Conservation (phyloP, 306 rosid genomes). For the Vigna reflexopilosa region DNA sequence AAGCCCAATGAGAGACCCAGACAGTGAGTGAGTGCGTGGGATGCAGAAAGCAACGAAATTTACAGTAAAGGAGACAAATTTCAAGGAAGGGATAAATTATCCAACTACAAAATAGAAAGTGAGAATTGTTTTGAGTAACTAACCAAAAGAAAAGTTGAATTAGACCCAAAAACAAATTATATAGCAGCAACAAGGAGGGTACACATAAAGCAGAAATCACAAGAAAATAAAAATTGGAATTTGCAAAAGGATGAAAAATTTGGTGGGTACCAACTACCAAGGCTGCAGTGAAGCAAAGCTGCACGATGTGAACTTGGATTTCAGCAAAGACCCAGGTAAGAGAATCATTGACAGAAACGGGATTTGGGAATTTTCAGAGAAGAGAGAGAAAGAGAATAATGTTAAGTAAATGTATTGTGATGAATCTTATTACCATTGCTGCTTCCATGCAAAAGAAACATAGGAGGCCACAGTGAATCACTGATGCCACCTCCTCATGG, state of each 20-base stretch:
- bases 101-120: slow-evolving; percentile 28
- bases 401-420: background rate
- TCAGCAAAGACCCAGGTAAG: slow-evolving; percentile 51
- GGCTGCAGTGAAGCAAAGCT: slow-evolving; percentile 40
- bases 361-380: slow-evolving; percentile 35
- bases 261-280: slow-evolving; percentile 47
- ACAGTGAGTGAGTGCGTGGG: slow-evolving; percentile 12
- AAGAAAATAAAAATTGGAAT: slow-evolving; percentile 14
- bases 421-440: slow-evolving; percentile 43
- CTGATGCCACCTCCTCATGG: slow-evolving; percentile 47
- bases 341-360: slow-evolving; percentile 48
- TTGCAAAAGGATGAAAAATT: slow-evolving; percentile 36
- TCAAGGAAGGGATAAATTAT: slow-evolving; percentile 34
- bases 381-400: background rate
- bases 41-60: slow-evolving; percentile 39
- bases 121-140: background rate
- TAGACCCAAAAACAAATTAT: slow-evolving; percentile 31
- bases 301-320: slow-evolving; percentile 48
- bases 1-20: slow-evolving; percentile 28
- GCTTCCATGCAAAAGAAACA: slow-evolving; percentile 52
- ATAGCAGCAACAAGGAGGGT: slow-evolving; percentile 22
- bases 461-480: slow-evolving; percentile 25
- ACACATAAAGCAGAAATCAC: slow-evolving; percentile 27
- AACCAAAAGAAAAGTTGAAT: slow-evolving; percentile 30
- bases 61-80: slow-evolving; percentile 30